Percentiles rank a stretch among this genome's conserved stretches.
These are phyloP conservation scores for Blastomyces silverae DNA, from an alignment of 2,329 filamentous ascomycete genomes.

Conservation along the genomic window DNA sequence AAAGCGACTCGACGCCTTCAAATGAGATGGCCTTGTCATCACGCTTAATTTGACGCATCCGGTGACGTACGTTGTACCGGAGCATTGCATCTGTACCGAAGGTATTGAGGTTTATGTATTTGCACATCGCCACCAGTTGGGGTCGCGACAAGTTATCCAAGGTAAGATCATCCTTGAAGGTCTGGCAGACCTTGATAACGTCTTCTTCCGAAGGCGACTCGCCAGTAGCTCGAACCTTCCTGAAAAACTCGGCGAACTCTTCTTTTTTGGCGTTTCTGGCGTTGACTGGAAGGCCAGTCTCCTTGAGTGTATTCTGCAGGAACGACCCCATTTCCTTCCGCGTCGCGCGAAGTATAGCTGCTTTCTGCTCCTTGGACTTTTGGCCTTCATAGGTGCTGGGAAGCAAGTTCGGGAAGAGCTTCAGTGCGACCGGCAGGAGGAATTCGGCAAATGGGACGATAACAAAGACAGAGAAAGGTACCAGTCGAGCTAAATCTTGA, in stretches of 20 bases:
- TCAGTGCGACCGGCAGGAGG: slow-evolving; percentile 81
- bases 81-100: slow-evolving; percentile 98
- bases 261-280: slow-evolving; percentile 78
- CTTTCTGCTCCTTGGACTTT: slow-evolving; percentile 84
- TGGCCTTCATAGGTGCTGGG: slow-evolving; percentile 95
- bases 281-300: slow-evolving; percentile 87
- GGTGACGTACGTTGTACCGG: slow-evolving; percentile 90
- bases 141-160: slow-evolving; percentile 94
- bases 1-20: slow-evolving; percentile 87
- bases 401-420: slow-evolving; percentile 93
- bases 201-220: slow-evolving; percentile 82
- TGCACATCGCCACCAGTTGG: slow-evolving; percentile 94
- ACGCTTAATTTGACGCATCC: slow-evolving; percentile 98
- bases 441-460: slow-evolving; percentile 95
- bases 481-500: slow-evolving; percentile 82
- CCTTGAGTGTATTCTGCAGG: slow-evolving; percentile 76
- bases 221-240: slow-evolving; percentile 85
- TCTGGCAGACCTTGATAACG: slow-evolving; percentile 97
- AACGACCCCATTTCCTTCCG: slow-evolving; percentile 92
- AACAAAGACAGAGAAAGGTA: slow-evolving; percentile 94
- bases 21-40: slow-evolving; percentile 91
- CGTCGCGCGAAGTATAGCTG: slow-evolving; percentile 69
- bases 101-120: slow-evolving; percentile 95
- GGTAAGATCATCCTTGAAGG: slow-evolving; percentile 96
- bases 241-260: slow-evolving; percentile 95